These are phyloP conservation scores for Puccinia polysora DNA, from an alignment of 1,284 basidiomycete species.

Conservation along the genomic window DNA sequence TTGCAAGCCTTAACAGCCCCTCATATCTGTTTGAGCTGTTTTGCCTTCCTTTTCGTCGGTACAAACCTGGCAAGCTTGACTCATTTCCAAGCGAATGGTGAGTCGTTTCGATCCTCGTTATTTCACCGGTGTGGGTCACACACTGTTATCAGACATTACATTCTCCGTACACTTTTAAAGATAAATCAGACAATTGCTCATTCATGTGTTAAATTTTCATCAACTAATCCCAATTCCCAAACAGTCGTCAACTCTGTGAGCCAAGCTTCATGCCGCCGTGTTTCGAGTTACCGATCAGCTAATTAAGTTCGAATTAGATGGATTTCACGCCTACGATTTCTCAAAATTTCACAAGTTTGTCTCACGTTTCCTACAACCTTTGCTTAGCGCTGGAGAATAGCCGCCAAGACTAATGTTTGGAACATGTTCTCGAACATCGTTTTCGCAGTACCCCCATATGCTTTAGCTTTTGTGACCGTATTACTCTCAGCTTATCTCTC, in stretches of 20 bases:
- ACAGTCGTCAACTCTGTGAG: no score
- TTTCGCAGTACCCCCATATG: not conserved
- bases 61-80: not conserved
- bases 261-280: no score
- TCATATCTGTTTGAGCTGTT: not conserved
- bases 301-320: no score
- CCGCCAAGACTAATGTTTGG: not conserved
- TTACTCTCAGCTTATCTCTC: constrained; percentile 2
- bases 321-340: no score
- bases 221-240: no score
- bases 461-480: not conserved
- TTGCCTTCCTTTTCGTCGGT: constrained; percentile 3
- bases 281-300: no score
- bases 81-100: not conserved
- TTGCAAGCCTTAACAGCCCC: not conserved
- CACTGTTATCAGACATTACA: not conserved
- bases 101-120: not conserved
- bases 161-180: not conserved
- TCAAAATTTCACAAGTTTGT: no score
- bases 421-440: not conserved
- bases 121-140: not conserved
- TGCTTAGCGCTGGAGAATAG: not conserved
- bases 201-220: no score
- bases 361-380: no score
- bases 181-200: no score